Percentiles rank a stretch among this genome's conserved stretches.
phyloP scores from a whole-genome alignment of 345 rosid genomes.

The Syzygium oleosum region DNA sequence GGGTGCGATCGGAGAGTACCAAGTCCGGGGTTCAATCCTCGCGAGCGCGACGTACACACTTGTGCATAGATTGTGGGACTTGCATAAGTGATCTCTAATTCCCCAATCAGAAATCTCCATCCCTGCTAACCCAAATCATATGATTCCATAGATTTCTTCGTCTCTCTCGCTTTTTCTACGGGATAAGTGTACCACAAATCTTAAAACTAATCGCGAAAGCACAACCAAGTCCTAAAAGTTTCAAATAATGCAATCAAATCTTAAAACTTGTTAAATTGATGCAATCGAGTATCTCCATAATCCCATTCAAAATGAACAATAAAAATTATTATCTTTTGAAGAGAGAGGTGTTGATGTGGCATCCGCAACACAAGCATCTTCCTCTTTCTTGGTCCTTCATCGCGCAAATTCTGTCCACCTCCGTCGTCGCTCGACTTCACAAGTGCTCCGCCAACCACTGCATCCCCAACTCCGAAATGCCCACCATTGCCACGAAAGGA shows the following conservation, averaged over 20 bases:
- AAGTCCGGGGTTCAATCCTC: too few relatives aligned
- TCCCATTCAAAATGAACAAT: not conserved
- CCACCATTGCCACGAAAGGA: not conserved
- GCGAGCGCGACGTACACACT: too few relatives aligned
- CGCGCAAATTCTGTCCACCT: not conserved
- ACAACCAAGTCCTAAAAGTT: too few relatives aligned
- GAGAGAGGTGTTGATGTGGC: not conserved
- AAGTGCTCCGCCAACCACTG: not conserved
- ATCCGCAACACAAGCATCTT: not conserved
- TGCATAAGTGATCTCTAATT: not conserved
- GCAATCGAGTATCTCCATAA: too few relatives aligned
- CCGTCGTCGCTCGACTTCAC: not conserved
- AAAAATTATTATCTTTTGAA: not conserved
- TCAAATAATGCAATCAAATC: too few relatives aligned
- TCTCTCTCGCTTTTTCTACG: not conserved
- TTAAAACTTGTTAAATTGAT: too few relatives aligned
- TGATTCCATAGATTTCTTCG: not conserved
- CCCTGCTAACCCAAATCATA: not conserved
- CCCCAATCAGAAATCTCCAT: not conserved
- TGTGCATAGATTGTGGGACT: not conserved
- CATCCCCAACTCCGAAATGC: not conserved
- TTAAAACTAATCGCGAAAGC: too few relatives aligned
- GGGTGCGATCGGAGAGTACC: fast-evolving
- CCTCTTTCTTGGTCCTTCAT: not conserved
- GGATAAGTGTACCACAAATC: too few relatives aligned